phyloP scores from a whole-genome alignment of 495 filamentous ascomycete species.

The Neurospora sp. region DNA sequence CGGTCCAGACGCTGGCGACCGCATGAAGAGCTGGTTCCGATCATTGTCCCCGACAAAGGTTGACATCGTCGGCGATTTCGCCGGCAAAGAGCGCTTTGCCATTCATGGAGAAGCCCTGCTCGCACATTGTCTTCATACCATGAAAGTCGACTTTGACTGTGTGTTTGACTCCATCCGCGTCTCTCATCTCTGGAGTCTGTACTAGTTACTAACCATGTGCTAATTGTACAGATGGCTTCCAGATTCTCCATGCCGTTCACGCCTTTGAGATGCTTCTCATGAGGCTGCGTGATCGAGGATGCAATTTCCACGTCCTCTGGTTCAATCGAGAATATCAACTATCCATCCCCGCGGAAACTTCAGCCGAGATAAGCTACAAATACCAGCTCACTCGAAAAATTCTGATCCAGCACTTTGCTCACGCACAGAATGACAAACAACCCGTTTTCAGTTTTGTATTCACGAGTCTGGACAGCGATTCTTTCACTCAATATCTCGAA shows the following conservation, averaged over 20 bases:
- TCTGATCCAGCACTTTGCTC: constrained; percentile 52
- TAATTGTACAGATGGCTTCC: constrained; percentile 44
- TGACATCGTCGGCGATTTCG: constrained; percentile 64
- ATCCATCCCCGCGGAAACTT: constrained; percentile 31
- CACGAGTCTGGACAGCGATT: constrained; percentile 19
- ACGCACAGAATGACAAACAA: not conserved
- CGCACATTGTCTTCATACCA: constrained; percentile 47
- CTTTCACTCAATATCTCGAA: constrained; percentile 46
- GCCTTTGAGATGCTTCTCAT: constrained; percentile 54
- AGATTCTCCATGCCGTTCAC: constrained; percentile 61
- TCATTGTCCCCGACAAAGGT: constrained; percentile 22
- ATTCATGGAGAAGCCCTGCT: constrained; percentile 68
- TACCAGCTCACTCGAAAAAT: constrained; percentile 51
- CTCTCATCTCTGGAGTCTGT: not conserved
- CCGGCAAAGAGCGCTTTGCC: constrained; percentile 59
- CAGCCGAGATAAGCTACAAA: constrained; percentile 23
- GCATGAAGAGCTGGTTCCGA: not conserved
- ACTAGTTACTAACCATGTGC: not conserved
- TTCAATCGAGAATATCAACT: constrained; percentile 43
- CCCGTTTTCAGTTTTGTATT: constrained; percentile 19
- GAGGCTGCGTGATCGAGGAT: constrained; percentile 49
- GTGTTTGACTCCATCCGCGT: constrained; percentile 1
- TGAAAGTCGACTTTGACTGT: constrained; percentile 51
- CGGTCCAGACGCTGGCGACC: not conserved
- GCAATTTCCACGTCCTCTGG: constrained; percentile 60